These are phyloP conservation scores for Cocos nucifera DNA, from an alignment of 176 grass and related monocot genomes.

Conservation along the genomic window DNA sequence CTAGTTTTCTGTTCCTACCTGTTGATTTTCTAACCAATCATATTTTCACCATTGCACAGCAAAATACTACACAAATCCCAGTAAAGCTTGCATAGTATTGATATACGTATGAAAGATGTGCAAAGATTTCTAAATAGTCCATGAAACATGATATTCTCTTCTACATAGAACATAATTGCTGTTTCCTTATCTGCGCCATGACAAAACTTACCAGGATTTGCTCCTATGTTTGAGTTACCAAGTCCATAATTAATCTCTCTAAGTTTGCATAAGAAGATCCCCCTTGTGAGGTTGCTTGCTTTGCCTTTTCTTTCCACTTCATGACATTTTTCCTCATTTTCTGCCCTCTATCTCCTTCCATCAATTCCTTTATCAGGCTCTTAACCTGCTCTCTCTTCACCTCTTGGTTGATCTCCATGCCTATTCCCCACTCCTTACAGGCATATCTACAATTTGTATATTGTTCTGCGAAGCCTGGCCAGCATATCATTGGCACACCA, in stretches of 20 bases:
- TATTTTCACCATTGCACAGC: too few relatives aligned
- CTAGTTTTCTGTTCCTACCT: too few relatives aligned
- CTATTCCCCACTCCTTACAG: not conserved
- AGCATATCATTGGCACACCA: conserved; percentile 1
- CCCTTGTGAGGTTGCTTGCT: not conserved
- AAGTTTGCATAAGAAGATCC: conserved; percentile 1
- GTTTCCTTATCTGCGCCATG: too few relatives aligned
- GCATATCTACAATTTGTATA: conserved; percentile 2
- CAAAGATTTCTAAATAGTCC: too few relatives aligned
- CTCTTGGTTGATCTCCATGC: not conserved
- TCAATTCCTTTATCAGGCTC: not conserved
- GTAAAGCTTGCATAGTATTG: too few relatives aligned
- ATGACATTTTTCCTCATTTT: not conserved
- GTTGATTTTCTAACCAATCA: too few relatives aligned
- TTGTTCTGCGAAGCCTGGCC: conserved; percentile 3
- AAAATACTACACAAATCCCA: too few relatives aligned
- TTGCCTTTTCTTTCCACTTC: conserved; percentile 4
- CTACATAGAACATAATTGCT: too few relatives aligned
- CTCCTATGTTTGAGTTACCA: too few relatives aligned
- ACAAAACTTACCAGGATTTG: too few relatives aligned
- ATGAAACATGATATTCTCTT: too few relatives aligned
- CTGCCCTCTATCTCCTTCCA: conserved; percentile 5
- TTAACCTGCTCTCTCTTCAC: conserved; percentile 6
- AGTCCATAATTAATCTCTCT: not conserved
- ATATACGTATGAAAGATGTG: too few relatives aligned